Conservation (phyloP, 2,329 filamentous ascomycete genomes). For the Ascochyta koolunga region DNA sequence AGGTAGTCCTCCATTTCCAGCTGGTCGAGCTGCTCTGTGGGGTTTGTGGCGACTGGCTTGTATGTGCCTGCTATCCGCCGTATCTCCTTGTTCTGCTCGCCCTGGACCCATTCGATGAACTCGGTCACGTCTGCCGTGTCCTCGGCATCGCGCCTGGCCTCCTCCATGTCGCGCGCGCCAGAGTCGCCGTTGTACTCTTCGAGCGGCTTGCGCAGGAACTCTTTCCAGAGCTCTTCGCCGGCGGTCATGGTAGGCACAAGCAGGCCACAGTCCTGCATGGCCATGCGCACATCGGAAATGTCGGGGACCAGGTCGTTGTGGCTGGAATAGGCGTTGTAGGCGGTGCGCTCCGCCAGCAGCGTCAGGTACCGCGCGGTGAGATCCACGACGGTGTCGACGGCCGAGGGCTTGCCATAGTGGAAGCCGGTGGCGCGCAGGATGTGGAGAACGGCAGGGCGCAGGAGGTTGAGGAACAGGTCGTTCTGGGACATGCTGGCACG, state of each 20-base stretch:
- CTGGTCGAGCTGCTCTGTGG: constrained; percentile 56
- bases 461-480: constrained; percentile 73
- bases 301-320: constrained; percentile 68
- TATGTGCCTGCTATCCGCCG: constrained; percentile 76
- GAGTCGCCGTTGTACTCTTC: constrained; percentile 50
- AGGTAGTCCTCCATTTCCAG: constrained; percentile 56
- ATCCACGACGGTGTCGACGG: constrained; percentile 87
- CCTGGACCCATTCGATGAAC: constrained; percentile 80
- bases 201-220: constrained; percentile 54
- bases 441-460: constrained; percentile 86
- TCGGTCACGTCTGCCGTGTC: constrained; percentile 78
- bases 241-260: constrained; percentile 71
- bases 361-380: constrained; percentile 81
- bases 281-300: constrained; percentile 82
- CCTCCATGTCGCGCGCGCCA: constrained; percentile 51
- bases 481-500: constrained; percentile 44
- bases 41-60: constrained; percentile 44
- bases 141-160: constrained; percentile 63
- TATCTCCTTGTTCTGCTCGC: constrained; percentile 78
- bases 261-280: constrained; percentile 79
- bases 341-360: constrained; percentile 74
- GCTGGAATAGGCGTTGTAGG: constrained; percentile 72
- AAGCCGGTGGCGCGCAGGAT: constrained; percentile 92
- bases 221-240: constrained; percentile 71
- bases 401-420: constrained; percentile 78